Conservation (phyloP, 352 stramenopile species). For the Globisporangium recalcitrans region DNA sequence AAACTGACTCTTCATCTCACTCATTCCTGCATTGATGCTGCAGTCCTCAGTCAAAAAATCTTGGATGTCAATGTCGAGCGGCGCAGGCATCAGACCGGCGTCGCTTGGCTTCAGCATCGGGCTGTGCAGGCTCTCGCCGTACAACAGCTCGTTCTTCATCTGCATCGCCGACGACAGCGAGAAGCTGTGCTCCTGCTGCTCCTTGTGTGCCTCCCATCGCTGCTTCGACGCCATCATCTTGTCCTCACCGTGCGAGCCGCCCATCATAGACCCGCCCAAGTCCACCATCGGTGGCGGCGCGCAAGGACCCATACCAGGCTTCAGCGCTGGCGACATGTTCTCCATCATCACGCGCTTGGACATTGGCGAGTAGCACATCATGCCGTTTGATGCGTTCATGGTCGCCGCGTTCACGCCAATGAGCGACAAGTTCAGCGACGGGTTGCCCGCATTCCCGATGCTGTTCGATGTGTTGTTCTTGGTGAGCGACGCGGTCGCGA, state of each 20-base stretch:
- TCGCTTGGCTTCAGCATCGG: conserved; percentile 26
- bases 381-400: conserved; percentile 24
- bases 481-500: background rate
- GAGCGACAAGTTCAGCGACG: conserved; percentile 18
- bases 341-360: conserved; percentile 71
- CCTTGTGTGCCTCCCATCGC: conserved; percentile 34
- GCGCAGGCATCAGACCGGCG: conserved; percentile 18
- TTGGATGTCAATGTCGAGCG: conserved; percentile 70
- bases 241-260: conserved; percentile 7
- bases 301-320: conserved; percentile 51
- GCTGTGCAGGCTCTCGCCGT: conserved; percentile 17
- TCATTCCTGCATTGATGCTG: conserved; percentile 46
- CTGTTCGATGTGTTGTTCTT: background rate
- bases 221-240: conserved; percentile 21
- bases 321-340: conserved; percentile 82
- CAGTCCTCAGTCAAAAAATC: conserved; percentile 79
- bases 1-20: conserved; percentile 31
- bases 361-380: conserved; percentile 74
- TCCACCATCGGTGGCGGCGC: conserved; percentile 54
- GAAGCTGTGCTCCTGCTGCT: conserved; percentile 37
- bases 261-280: conserved; percentile 32
- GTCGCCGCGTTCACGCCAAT: conserved; percentile 23
- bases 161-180: conserved; percentile 31
- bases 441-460: no score
- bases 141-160: conserved; percentile 49